Evolutionary conservation across 148 eudicot species (phyloP).

Genomic region (Heliamphora exappendiculata): DNA sequence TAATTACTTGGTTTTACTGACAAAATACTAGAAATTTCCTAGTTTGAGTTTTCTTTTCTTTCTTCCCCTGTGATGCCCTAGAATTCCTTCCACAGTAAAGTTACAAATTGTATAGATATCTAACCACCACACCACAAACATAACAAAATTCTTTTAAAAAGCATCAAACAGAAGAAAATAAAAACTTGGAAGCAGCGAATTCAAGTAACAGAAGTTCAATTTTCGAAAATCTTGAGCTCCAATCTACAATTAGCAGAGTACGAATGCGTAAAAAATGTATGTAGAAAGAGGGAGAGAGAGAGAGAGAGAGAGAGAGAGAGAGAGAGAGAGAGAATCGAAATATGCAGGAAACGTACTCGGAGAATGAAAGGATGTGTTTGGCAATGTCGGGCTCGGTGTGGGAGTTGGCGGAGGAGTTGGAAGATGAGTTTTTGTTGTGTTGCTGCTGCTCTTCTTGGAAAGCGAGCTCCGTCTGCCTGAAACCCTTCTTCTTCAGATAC

Average conservation of each 20-base stretch:
- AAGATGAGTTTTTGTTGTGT: slow-evolving; percentile 33
- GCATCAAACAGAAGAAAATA: not conserved
- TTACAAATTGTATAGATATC: not conserved
- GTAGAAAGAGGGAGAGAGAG: not conserved
- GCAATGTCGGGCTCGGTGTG: slow-evolving; percentile 61
- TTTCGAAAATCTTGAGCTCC: not conserved
- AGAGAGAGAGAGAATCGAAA: too few relatives aligned
- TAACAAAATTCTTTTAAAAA: not conserved
- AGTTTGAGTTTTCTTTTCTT: not conserved
- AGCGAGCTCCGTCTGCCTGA: slow-evolving; percentile 67
- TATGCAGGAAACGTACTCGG: slow-evolving; percentile 35
- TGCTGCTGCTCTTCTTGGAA: slow-evolving; percentile 69
- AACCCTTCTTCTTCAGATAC: slow-evolving; percentile 83
- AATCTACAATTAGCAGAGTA: not conserved
- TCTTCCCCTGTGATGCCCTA: not conserved
- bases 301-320: slow-evolving; percentile 4
- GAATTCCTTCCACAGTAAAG: not conserved
- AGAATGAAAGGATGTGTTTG: slow-evolving; percentile 50
- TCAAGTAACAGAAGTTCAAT: not conserved
- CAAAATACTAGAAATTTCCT: not conserved
- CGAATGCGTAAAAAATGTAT: not conserved
- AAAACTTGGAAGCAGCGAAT: not conserved
- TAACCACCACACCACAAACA: not conserved
- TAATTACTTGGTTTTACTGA: too few relatives aligned
- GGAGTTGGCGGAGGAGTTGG: slow-evolving; percentile 34